A percentile compares a stretch with the other conserved stretches of the same genome.
phyloP scores from a whole-genome alignment of 345 rosid species.

The Pistacia integerrima region DNA sequence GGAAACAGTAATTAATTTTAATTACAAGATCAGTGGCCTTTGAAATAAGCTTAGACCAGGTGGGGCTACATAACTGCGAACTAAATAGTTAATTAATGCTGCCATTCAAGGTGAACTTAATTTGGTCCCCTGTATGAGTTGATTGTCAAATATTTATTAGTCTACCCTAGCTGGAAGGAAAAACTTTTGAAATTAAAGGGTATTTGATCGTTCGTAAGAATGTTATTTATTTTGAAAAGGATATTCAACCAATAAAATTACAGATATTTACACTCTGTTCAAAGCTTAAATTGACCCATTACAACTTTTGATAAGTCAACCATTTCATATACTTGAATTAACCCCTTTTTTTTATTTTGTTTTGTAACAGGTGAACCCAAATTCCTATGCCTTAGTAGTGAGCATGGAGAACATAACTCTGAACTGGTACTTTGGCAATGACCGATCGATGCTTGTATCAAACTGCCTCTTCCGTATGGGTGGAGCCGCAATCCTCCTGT shows the following conservation, averaged over 20 bases:
- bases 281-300: too few relatives aligned
- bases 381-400: constrained; percentile 85
- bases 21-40: neutral
- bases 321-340: too few relatives aligned
- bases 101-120: neutral
- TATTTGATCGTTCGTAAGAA: too few relatives aligned
- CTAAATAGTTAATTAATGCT: too few relatives aligned
- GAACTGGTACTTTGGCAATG: constrained; percentile 91
- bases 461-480: constrained; percentile 97
- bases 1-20: neutral
- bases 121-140: too few relatives aligned
- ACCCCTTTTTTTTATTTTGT: neutral
- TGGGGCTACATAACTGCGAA: neutral
- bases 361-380: constrained; percentile 62
- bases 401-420: constrained; percentile 92
- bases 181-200: too few relatives aligned
- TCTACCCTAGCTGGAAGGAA: too few relatives aligned
- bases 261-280: too few relatives aligned
- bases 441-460: constrained; percentile 89
- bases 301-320: too few relatives aligned
- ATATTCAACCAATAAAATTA: too few relatives aligned
- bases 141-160: too few relatives aligned
- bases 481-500: constrained; percentile 88
- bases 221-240: too few relatives aligned
- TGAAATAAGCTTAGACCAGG: neutral